Percentiles rank a stretch among this genome's conserved stretches.
Conservation (phyloP, 371 early-diverging fungal genomes). For the Blakeslea trispora region DNA sequence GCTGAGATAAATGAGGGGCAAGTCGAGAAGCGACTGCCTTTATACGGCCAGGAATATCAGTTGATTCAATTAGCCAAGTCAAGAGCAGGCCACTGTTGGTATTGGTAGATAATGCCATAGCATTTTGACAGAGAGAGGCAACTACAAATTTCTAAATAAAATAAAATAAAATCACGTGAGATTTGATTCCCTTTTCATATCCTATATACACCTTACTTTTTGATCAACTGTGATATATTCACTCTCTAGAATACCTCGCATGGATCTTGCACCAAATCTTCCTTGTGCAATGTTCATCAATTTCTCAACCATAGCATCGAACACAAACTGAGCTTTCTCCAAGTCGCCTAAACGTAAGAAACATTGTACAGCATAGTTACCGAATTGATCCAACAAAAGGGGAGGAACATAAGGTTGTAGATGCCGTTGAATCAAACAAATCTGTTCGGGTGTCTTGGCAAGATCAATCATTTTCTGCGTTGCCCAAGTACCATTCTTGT, state of each 20-base stretch:
- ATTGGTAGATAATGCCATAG: conserved; percentile 79
- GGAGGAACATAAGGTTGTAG: conserved; percentile 73
- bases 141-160: conserved; percentile 77
- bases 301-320: conserved; percentile 81
- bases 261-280: conserved; percentile 84
- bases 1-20: conserved; percentile 68
- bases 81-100: conserved; percentile 91
- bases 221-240: conserved; percentile 53
- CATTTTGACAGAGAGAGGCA: conserved; percentile 80
- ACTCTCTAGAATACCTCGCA: conserved; percentile 83
- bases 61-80: conserved; percentile 92
- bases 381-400: conserved; percentile 88
- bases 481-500: conserved; percentile 95
- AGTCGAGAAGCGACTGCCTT: conserved; percentile 68
- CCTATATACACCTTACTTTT: conserved; percentile 28
- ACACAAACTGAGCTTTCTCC: conserved; percentile 75
- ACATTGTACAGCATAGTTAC: conserved; percentile 91
- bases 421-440: conserved; percentile 43
- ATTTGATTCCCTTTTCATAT: neutral
- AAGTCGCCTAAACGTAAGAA: conserved; percentile 69
- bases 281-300: conserved; percentile 77
- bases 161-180: neutral
- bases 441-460: conserved; percentile 66
- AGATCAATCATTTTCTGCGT: conserved; percentile 88
- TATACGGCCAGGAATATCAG: conserved; percentile 38